Evolutionary conservation across 2,329 filamentous ascomycete genomes (phyloP).

Genomic region (Coniella lustricola): DNA sequence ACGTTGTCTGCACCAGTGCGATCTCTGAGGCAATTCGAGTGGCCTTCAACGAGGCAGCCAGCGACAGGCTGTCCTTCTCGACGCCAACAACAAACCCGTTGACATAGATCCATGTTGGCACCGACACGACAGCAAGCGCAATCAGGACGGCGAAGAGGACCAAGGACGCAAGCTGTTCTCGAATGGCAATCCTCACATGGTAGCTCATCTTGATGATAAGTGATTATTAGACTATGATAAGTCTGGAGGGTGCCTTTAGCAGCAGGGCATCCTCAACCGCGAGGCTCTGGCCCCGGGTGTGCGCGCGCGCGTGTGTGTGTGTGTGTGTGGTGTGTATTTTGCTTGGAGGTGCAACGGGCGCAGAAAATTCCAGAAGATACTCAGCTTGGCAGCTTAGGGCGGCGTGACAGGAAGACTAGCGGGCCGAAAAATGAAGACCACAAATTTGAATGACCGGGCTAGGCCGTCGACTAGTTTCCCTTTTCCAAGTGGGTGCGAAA

Average conservation of each 20-base stretch:
- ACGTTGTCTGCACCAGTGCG: slow-evolving; percentile 69
- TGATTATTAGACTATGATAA: slow-evolving; percentile 25
- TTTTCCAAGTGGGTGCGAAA: neutral
- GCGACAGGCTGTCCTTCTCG: slow-evolving; percentile 55
- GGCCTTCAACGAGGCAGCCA: slow-evolving; percentile 82
- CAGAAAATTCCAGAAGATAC: too few species aligned
- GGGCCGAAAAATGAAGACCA: too few species aligned
- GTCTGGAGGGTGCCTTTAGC: slow-evolving; percentile 17
- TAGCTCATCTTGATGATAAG: slow-evolving; percentile 8
- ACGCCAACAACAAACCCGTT: slow-evolving; percentile 46
- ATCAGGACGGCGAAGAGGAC: slow-evolving; percentile 69
- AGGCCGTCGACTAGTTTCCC: too few species aligned
- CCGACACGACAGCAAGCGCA: slow-evolving; percentile 68
- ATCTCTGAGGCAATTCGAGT: slow-evolving; percentile 74
- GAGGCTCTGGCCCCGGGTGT: neutral
- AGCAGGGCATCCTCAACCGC: slow-evolving; percentile 25
- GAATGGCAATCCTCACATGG: slow-evolving; percentile 77
- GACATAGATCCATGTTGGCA: slow-evolving; percentile 63
- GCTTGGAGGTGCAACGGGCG: too few species aligned
- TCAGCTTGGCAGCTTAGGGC: too few species aligned
- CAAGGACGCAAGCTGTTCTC: slow-evolving; percentile 76
- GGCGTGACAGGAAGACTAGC: too few species aligned
- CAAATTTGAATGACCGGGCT: too few species aligned
- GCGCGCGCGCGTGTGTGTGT: neutral
- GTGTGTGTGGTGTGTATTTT: neutral